Base-by-base conservation (phyloP, 306 rosid species). In the Trichosanthes cucumerina region DNA sequence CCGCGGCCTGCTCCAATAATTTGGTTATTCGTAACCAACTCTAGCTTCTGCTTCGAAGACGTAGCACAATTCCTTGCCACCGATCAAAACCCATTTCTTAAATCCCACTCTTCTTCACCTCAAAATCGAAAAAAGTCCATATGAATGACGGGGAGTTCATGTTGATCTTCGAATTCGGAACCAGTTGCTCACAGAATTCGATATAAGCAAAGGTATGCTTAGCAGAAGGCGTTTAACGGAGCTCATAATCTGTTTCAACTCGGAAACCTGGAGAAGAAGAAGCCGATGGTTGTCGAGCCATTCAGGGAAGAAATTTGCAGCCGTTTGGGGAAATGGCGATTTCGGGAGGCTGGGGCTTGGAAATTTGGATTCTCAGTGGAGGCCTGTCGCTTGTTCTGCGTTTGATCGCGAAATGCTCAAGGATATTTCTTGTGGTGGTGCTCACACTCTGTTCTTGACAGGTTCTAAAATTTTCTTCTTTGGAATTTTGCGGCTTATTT, bases 281-380 rank as follows among this genome's bases (percentile, higher is more conserved):
- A 87, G 89, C 82, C 85, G 91, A 58, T 83, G 46, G 75, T 16
- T 47, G 12, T 64, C 76, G 34, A 81, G 46, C 64, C 14, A 44
- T 70, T 44, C 56, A 12, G 89, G 86, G 34, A 87, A 83, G 88
- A 86, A 76, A 65, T 84, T 90, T 80, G 98, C 91, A 0, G 95
- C 91, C 60, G 72, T 94, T 16, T 94, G 96, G 94, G 98, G 98
- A 0, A 94, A 94, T 80, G 98, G 96, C 5, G 98, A 94, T 81
- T 88, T 80, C 62, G 97, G 98, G 3, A 87, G 98, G 80, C 89
- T 92, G 39, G 98, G 98, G 34, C 89, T 89, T 9, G 93, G 97
- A 10, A 78, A 60, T 79, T 83, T 92, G 88, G 86, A 84, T 63
- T 94, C 98, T 76, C 98, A 88, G 76, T 94, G 97, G 97, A 84